Evolutionary conservation across 768 basidiomycete genomes (phyloP).

Genomic region (Mycena belliarum): DNA sequence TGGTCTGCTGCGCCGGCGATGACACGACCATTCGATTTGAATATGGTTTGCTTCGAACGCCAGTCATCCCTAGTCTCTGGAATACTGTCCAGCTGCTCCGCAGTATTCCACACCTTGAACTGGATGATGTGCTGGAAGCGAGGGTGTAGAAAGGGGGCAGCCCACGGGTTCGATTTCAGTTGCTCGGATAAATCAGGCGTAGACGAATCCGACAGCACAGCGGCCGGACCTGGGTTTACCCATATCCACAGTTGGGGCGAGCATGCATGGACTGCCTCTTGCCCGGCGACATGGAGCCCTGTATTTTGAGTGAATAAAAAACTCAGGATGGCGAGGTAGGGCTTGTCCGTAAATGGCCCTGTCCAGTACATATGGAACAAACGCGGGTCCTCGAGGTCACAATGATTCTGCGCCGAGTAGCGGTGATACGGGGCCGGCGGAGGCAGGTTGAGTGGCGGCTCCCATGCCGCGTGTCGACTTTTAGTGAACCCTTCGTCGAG

Average conservation of each 20-base stretch:
- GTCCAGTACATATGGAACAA: conserved; percentile 99
- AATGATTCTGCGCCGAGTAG: conserved; percentile 51
- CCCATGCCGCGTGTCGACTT: conserved; percentile 65
- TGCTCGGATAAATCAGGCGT: conserved; percentile 78
- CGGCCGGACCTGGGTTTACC: conserved; percentile 76
- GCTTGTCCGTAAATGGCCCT: conserved; percentile 97
- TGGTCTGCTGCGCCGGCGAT: conserved; percentile 29
- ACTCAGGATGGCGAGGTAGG: conserved; percentile 93
- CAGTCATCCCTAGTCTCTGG: conserved; percentile 90
- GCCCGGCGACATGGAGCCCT: conserved; percentile 67
- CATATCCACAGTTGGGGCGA: conserved; percentile 95
- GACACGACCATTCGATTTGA: conserved; percentile 83
- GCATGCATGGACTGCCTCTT: conserved; percentile 55
- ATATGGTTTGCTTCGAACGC: conserved; percentile 73
- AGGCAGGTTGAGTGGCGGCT: conserved; percentile 51
- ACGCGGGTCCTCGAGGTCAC: conserved; percentile 83
- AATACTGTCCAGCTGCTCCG: conserved; percentile 89
- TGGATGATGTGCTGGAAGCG: conserved; percentile 90
- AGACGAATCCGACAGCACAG: conserved; percentile 80
- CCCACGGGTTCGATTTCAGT: conserved; percentile 87
- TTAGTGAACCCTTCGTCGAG: conserved; percentile 57
- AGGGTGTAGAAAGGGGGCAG: conserved; percentile 90
- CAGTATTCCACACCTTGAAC: conserved; percentile 98
- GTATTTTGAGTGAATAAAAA: conserved; percentile 96
- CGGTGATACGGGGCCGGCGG: conserved; percentile 54